A percentile compares a stretch with the other conserved stretches of the same genome.
Conservation (phyloP, 805 yeast species). For the Saccharomycopsis vini region DNA sequence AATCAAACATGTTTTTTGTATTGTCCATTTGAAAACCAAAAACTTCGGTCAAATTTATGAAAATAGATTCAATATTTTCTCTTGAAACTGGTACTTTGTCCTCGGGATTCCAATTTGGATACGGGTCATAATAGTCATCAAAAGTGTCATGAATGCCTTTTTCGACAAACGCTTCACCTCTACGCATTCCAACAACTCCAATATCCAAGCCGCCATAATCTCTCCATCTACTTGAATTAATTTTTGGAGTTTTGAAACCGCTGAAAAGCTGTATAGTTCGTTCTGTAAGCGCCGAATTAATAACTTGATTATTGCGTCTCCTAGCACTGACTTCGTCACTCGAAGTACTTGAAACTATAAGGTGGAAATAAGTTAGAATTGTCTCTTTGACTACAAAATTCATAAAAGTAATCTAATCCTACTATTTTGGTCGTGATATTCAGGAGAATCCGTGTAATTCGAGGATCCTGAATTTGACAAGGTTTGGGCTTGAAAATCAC, state of each 20-base stretch:
- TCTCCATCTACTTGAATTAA: constrained; percentile 68
- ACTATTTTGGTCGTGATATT: constrained; percentile 20
- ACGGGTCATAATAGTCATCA: constrained; percentile 37
- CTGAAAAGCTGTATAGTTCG: constrained; percentile 63
- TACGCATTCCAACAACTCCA: constrained; percentile 23
- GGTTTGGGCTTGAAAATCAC: neutral
- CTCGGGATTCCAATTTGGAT: constrained; percentile 42
- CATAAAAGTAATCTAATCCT: neutral
- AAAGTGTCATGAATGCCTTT: constrained; percentile 34
- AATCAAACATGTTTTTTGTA: constrained; percentile 58
- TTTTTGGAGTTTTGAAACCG: constrained; percentile 92
- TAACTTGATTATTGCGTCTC: neutral
- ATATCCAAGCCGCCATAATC: constrained; percentile 29
- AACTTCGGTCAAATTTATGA: constrained; percentile 40
- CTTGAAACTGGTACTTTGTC: constrained; percentile 35
- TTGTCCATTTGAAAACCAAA: constrained; percentile 68
- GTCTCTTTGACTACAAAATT: too few species aligned
- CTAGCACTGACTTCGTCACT: neutral
- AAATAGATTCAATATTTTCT: constrained; percentile 47
- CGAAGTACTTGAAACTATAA: neutral
- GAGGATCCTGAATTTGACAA: constrained; percentile 9
- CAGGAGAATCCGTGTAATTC: constrained; percentile 26
- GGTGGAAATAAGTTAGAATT: too few species aligned
- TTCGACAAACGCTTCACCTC: constrained; percentile 33
- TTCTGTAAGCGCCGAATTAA: constrained; percentile 23